A percentile compares a stretch with the other conserved stretches of the same genome.
These are phyloP conservation scores for Peniophora sp. DNA, from an alignment of 1,284 basidiomycete species.

Conservation along the genomic window DNA sequence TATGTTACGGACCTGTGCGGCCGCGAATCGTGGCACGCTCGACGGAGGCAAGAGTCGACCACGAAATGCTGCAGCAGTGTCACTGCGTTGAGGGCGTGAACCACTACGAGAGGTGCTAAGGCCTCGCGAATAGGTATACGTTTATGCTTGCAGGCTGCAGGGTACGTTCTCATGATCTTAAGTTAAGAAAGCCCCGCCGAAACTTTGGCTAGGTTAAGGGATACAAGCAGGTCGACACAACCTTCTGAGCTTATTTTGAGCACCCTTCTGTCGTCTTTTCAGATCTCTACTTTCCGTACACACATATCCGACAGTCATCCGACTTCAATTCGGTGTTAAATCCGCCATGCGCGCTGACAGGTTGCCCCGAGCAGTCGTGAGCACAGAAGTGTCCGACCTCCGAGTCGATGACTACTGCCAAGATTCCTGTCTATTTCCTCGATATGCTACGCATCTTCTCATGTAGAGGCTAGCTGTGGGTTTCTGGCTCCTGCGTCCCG, in stretches of 20 bases:
- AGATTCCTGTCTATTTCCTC: too few relatives aligned
- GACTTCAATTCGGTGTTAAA: too few relatives aligned
- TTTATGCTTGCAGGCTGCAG: conserved; percentile 79
- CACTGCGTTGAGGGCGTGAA: conserved; percentile 90
- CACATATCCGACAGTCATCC: too few relatives aligned
- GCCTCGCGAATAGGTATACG: conserved; percentile 81
- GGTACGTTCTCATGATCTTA: conserved; percentile 44
- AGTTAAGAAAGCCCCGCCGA: neutral
- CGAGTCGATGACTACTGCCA: too few relatives aligned
- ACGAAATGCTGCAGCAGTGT: conserved; percentile 88
- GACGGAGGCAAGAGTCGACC: conserved; percentile 92
- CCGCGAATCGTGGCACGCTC: too few relatives aligned
- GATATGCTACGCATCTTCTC: too few relatives aligned
- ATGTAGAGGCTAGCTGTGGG: too few relatives aligned
- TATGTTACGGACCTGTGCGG: too few relatives aligned
- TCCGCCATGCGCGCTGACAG: too few relatives aligned
- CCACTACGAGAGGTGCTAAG: conserved; percentile 85
- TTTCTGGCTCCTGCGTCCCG: too few relatives aligned
- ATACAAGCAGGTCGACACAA: conserved; percentile 30
- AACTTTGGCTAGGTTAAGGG: conserved; percentile 23
- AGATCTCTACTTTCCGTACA: conserved; percentile 4
- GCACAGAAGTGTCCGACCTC: too few relatives aligned
- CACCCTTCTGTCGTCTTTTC: conserved; percentile 1
- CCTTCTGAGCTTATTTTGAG: conserved; percentile 6
- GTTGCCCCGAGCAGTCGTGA: too few relatives aligned